These are phyloP conservation scores for Suillus decipiens DNA, from an alignment of 768 basidiomycete species.

Conservation along the genomic window DNA sequence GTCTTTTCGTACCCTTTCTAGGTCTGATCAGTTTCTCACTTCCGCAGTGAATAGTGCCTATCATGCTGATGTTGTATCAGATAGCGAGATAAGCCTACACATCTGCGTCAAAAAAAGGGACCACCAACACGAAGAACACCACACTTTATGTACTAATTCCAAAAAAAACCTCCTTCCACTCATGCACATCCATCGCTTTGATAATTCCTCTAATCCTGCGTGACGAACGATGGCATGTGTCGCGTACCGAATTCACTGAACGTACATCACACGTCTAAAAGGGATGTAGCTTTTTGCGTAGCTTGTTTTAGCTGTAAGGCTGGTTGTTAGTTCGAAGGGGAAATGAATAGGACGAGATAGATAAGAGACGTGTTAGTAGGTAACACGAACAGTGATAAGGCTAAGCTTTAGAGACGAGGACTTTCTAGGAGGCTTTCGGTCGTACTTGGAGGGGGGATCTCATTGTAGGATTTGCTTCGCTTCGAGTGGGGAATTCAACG, in stretches of 20 bases:
- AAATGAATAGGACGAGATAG: no score
- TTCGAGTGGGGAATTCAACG: no score
- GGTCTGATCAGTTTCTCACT: no score
- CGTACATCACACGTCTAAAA: slow-evolving; percentile 63
- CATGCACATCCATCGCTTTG: slow-evolving; percentile 46
- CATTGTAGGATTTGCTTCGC: no score
- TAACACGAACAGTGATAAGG: no score
- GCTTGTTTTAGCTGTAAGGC: no score
- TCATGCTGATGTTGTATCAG: slow-evolving; percentile 61
- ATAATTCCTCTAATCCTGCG: slow-evolving; percentile 73
- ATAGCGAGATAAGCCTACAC: slow-evolving; percentile 80
- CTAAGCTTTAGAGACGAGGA: no score
- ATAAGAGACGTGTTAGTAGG: no score
- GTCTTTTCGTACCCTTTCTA: no score
- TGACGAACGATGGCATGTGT: slow-evolving; percentile 68
- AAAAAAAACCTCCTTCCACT: slow-evolving; percentile 34
- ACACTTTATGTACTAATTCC: slow-evolving; percentile 85
- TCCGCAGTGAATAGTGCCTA: slow-evolving; percentile 67
- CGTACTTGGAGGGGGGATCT: no score
- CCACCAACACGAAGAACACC: slow-evolving; percentile 16
- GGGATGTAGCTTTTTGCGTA: slow-evolving; percentile 64
- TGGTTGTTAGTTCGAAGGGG: no score
- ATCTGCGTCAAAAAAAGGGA: slow-evolving; percentile 4
- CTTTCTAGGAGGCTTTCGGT: no score
- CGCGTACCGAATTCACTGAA: slow-evolving; percentile 91